Conservation (phyloP, 2,329 filamentous ascomycete species). For the Sphaerulina populicola region DNA sequence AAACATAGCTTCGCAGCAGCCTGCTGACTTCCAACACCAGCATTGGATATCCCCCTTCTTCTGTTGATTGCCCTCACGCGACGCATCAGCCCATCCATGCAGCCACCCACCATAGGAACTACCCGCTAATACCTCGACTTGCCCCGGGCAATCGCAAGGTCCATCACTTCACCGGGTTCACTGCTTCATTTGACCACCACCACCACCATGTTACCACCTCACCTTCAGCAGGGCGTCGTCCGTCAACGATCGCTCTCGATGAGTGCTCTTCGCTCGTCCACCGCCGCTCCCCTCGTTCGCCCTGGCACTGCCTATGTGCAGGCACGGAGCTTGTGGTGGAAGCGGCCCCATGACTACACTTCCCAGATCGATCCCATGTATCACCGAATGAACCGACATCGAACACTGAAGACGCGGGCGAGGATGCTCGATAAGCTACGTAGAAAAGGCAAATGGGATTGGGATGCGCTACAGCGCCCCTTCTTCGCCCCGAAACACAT, state of each 20-base stretch:
- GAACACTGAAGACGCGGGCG: conserved; percentile 28
- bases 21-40: not conserved
- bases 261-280: conserved; percentile 14
- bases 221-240: conserved; percentile 20
- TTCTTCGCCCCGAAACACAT: conserved; percentile 28
- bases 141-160: not conserved
- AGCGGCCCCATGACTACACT: conserved; percentile 21
- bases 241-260: conserved; percentile 14
- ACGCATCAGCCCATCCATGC: conserved; percentile 2
- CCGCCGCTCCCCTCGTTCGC: conserved; percentile 13
- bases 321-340: conserved; percentile 26
- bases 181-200: not conserved
- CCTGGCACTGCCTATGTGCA: conserved; percentile 9
- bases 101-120: conserved; percentile 1
- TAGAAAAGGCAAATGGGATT: conserved; percentile 28
- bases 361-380: conserved; percentile 30
- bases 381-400: conserved; percentile 25
- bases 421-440: conserved; percentile 29
- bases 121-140: not conserved
- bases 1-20: not conserved
- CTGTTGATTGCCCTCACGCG: not conserved
- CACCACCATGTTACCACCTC: conserved; percentile 24
- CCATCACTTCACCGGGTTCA: not conserved
- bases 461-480: conserved; percentile 23
- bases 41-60: not conserved